Percentiles rank a stretch among this genome's conserved stretches.
phyloP scores from a whole-genome alignment of 768 basidiomycete genomes.

The Lactarius evosmus region DNA sequence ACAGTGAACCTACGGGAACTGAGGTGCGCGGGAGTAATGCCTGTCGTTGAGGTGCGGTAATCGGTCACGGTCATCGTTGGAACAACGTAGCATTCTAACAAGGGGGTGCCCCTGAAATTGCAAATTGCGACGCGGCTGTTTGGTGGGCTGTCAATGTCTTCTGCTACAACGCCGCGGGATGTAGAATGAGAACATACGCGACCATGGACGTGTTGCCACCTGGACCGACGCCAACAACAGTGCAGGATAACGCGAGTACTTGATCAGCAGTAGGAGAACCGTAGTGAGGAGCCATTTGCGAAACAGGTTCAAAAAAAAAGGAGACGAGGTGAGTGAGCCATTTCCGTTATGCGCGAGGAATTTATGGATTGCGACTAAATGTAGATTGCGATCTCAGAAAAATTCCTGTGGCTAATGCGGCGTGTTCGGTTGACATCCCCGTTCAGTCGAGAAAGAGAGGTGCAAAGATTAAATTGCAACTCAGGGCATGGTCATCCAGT shows the following conservation, averaged over 20 bases:
- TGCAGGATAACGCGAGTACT: slow-evolving; percentile 56
- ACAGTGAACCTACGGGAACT: slow-evolving; percentile 36
- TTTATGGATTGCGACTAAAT: slow-evolving; percentile 6
- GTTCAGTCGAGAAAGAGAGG: background rate
- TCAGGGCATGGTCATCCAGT: background rate
- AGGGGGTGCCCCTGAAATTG: slow-evolving; percentile 45
- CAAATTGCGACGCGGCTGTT: slow-evolving; percentile 44
- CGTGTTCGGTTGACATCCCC: slow-evolving; percentile 16
- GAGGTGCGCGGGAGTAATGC: slow-evolving; percentile 45
- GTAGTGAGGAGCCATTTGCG: slow-evolving; percentile 31
- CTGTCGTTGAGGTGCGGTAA: slow-evolving; percentile 66
- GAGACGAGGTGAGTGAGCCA: slow-evolving; percentile 4
- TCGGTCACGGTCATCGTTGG: slow-evolving; percentile 70
- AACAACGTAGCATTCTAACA: slow-evolving; percentile 63
- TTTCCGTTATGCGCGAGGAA: background rate
- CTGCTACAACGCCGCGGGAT: slow-evolving; percentile 5
- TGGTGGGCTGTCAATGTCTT: slow-evolving; percentile 2
- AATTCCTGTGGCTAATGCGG: slow-evolving; percentile 1
- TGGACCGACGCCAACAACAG: slow-evolving; percentile 68
- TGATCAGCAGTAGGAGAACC: slow-evolving; percentile 39
- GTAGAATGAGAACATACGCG: slow-evolving; percentile 50
- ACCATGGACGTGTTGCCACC: slow-evolving; percentile 81
- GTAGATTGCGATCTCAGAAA: background rate
- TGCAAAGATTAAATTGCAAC: slow-evolving; percentile 1
- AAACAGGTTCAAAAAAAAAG: slow-evolving; percentile 16